These are phyloP conservation scores for Friedmanniomyces endolithicus DNA, from an alignment of 495 filamentous ascomycete genomes.

Conservation along the genomic window DNA sequence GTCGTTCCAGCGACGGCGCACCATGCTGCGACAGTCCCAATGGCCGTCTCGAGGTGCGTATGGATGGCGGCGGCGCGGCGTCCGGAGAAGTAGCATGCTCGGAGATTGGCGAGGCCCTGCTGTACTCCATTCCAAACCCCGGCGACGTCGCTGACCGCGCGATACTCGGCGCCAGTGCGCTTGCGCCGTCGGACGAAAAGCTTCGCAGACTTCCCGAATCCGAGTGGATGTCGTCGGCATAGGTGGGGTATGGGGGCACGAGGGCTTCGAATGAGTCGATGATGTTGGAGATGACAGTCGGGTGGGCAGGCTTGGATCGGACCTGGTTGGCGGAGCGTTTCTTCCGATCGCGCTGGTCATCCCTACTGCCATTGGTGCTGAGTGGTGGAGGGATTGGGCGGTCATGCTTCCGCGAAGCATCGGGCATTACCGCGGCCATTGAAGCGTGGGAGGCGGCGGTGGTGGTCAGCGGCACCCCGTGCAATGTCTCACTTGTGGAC, in stretches of 20 bases:
- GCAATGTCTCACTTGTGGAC: background rate
- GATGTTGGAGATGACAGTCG: conserved; percentile 85
- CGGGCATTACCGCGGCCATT: background rate
- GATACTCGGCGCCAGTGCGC: background rate
- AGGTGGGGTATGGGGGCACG: background rate
- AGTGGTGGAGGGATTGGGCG: background rate
- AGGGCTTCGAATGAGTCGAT: conserved; percentile 74
- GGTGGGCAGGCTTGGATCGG: conserved; percentile 53
- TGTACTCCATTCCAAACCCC: conserved; percentile 63
- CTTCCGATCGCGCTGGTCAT: background rate
- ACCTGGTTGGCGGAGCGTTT: conserved; percentile 33
- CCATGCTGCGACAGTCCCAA: conserved; percentile 59
- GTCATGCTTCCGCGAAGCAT: background rate
- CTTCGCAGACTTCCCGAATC: conserved; percentile 3
- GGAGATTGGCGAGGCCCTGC: conserved; percentile 29
- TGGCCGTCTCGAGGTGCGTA: conserved; percentile 75
- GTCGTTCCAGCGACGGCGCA: conserved; percentile 26
- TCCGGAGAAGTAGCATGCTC: conserved; percentile 50
- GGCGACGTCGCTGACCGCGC: background rate
- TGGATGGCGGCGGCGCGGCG: conserved; percentile 67
- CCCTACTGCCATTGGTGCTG: background rate
- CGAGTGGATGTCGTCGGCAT: background rate
- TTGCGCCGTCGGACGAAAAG: background rate
- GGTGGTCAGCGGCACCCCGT: background rate
- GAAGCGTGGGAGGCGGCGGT: background rate